Evolutionary conservation across 78 protist species (phyloP).

Genomic region (Tieghemostelium lacteum): DNA sequence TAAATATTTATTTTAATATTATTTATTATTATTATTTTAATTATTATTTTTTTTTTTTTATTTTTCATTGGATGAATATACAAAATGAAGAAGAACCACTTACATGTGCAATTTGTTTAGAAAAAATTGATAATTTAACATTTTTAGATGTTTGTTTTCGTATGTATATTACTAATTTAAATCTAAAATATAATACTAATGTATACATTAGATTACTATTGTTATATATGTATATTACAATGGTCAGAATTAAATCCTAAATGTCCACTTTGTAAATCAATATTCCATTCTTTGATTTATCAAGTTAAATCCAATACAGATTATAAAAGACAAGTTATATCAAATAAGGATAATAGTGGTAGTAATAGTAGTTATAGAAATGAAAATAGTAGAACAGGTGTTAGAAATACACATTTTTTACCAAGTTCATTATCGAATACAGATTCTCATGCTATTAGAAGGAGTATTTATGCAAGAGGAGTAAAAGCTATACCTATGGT

Average conservation of each 20-base stretch:
- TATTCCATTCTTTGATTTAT: slow-evolving; percentile 44
- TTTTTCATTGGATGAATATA: no score
- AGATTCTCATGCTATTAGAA: slow-evolving; percentile 29
- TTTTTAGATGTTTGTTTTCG: slow-evolving; percentile 74
- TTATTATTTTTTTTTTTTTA: no score
- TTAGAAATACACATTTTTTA: slow-evolving; percentile 5
- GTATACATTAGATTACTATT: slow-evolving; percentile 46
- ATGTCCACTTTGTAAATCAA: slow-evolving; percentile 61
- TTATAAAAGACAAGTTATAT: slow-evolving; percentile 40
- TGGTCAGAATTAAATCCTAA: slow-evolving; percentile 56
- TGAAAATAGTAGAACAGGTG: background rate
- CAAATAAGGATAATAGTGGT: no score
- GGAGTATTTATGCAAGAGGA: slow-evolving; percentile 38
- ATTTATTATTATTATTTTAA: no score
- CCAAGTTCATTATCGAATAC: background rate
- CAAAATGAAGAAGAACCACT: background rate
- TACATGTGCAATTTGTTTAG: slow-evolving; percentile 59
- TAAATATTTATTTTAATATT: no score
- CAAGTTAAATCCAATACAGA: slow-evolving; percentile 70
- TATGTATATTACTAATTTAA: background rate
- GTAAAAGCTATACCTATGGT: slow-evolving; percentile 62
- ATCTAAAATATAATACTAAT: background rate
- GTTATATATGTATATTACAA: slow-evolving; percentile 61
- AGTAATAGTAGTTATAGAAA: no score
- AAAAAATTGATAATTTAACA: slow-evolving; percentile 31